Conservation (phyloP, 148 eudicot species). For the Rhododendron williamsianum region DNA sequence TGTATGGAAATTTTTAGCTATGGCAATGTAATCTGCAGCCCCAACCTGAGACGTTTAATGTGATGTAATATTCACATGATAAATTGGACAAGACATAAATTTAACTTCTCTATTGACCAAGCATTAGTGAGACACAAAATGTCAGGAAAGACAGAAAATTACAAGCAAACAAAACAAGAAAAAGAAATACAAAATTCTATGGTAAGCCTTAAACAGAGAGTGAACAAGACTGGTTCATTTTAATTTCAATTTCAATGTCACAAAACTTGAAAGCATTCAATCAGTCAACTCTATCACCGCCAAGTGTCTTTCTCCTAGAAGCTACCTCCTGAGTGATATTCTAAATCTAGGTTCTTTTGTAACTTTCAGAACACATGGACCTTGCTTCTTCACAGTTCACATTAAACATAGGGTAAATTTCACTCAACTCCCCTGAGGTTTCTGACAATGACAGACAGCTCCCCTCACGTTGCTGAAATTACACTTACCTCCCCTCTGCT, state of each 20-base stretch:
- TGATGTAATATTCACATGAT: background rate
- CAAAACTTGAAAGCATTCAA: background rate
- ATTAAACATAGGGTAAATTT: background rate
- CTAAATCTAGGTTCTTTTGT: background rate
- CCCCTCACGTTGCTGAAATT: too few relatives aligned
- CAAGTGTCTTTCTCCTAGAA: background rate
- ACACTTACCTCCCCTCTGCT: too few relatives aligned
- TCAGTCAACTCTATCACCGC: background rate
- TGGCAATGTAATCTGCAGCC: conserved; percentile 92
- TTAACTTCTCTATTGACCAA: background rate
- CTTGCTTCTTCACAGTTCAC: background rate
- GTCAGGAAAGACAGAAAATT: background rate
- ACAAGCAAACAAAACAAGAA: background rate
- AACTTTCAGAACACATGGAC: background rate
- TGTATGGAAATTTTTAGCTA: conserved; percentile 84
- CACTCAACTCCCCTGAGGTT: too few relatives aligned
- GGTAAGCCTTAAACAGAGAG: background rate
- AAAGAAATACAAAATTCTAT: background rate
- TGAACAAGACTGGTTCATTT: background rate
- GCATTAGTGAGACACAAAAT: background rate
- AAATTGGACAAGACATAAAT: background rate
- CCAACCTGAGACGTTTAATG: conserved; percentile 50
- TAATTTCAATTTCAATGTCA: background rate
- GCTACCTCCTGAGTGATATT: background rate
- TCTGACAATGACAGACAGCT: too few relatives aligned